Evolutionary conservation across 495 filamentous ascomycete species (phyloP), one percentile per base, ranked within the genome.

Genomic region (Lasiosphaeriaceae sp.): DNA sequence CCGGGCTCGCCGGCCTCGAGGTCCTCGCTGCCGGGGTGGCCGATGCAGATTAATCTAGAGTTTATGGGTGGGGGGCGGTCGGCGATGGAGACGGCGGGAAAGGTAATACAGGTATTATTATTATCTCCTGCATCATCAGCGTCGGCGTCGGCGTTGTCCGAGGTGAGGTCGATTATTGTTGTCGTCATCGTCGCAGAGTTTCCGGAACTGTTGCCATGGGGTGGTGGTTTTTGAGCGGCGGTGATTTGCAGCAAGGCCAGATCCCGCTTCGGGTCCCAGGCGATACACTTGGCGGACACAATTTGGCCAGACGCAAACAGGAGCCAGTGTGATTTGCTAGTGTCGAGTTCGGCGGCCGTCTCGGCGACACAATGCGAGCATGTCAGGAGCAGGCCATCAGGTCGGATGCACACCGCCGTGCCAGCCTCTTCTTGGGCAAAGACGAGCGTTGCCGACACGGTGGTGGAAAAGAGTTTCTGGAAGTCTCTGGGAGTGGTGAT

Each of bases 391-490:
- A 77, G 57, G 14, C 76, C 78, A 12, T 60, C 50, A 26, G 67
- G 35, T 2, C 68, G 62, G 26, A 80, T 73, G 53, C 72, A 79
- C n/a, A 79, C 69, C 2, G 78, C 76, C 4, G 74, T 78, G 23
- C 76, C 74, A 11, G 76, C 78, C 56, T 77, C 72, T 34, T 73
- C 63, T 54, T 77, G 76, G 29, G 72, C 76, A 50, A 79, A 81
- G 23, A 80, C 72, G 21, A 79, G 68, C 0, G 75, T 77, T 0
- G 77, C 66, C n/a, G 63, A 44, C 16, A 57, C 31, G 17, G 53
- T 45, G 1, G 11, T 8, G 19, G 35, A 6, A 9, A 9, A 31
- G 31, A 50, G 49, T 0, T 48, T 55, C 26, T 39, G 50, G 49
- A 52, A 61, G 29, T 50, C 34, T 16, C 8, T 54, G 11, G 44